Conservation (phyloP, 2,329 filamentous ascomycete genomes). For the Paracoccidioides brasiliensis region DNA sequence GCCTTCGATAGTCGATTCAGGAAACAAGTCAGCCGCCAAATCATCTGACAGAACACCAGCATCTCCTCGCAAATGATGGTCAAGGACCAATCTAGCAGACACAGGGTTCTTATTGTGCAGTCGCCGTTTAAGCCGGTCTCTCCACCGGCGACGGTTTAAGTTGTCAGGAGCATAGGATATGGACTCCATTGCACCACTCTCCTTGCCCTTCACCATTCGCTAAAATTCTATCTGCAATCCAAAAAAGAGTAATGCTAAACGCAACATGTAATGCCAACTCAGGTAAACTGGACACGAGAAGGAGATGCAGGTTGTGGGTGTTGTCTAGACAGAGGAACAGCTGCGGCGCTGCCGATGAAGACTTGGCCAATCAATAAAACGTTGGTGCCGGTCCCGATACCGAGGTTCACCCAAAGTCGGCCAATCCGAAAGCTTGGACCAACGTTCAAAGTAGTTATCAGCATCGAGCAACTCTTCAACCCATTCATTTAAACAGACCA, state of each 20-base stretch:
- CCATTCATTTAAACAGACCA: not conserved
- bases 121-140: constrained; percentile 28
- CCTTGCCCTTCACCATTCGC: constrained; percentile 3
- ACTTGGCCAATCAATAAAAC: constrained; percentile 11
- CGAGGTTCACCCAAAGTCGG: constrained; percentile 19
- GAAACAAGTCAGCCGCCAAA: constrained; percentile 69
- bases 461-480: not conserved
- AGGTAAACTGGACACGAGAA: not conserved
- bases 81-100: constrained; percentile 67
- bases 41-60: constrained; percentile 78
- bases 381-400: constrained; percentile 20
- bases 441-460: not conserved
- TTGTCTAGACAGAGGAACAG: not conserved
- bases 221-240: not conserved
- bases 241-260: not conserved
- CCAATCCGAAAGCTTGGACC: no score
- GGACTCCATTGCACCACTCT: constrained; percentile 28
- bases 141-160: constrained; percentile 40
- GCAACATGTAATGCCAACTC: not conserved
- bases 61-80: constrained; percentile 74
- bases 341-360: not conserved
- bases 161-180: constrained; percentile 31
- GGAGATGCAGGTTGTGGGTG: not conserved
- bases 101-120: constrained; percentile 55
- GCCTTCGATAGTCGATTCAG: constrained; percentile 42